Conservation (phyloP, 805 yeast species). For the Ogataea philodendri region DNA sequence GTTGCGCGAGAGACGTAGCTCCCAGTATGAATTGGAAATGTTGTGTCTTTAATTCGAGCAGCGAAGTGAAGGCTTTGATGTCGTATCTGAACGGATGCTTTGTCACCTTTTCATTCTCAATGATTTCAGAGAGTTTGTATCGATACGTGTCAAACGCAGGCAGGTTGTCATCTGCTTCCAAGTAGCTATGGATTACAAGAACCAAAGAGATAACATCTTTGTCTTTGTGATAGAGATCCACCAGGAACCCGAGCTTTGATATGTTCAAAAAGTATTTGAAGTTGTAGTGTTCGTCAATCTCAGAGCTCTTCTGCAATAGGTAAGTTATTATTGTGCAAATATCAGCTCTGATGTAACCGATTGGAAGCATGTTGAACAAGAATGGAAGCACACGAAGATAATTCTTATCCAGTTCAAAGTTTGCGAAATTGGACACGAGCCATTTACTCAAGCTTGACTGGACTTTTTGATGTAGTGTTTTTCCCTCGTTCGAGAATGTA, state of each 20-base stretch:
- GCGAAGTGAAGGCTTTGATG: slow-evolving; percentile 5
- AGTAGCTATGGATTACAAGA: slow-evolving; percentile 14
- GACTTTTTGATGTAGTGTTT: slow-evolving; percentile 15
- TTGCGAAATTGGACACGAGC: slow-evolving; percentile 22
- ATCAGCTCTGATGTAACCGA: slow-evolving; percentile 28
- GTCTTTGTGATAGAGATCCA: slow-evolving; percentile 24
- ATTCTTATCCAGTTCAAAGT: slow-evolving; percentile 22
- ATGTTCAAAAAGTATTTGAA: slow-evolving; percentile 22
- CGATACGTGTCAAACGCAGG: slow-evolving; percentile 23
- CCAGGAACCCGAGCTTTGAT: slow-evolving; percentile 21
- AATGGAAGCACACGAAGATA: slow-evolving; percentile 24
- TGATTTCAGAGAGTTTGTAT: slow-evolving; percentile 16
- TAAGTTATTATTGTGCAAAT: slow-evolving; percentile 24
- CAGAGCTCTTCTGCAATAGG: slow-evolving; percentile 16
- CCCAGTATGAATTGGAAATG: slow-evolving; percentile 11
- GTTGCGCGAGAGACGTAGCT: slow-evolving; percentile 1
- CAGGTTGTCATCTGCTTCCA: slow-evolving; percentile 11
- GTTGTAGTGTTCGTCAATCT: slow-evolving; percentile 23
- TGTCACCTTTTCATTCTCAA: slow-evolving; percentile 11
- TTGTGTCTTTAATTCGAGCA: slow-evolving; percentile 14
- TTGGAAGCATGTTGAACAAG: slow-evolving; percentile 27
- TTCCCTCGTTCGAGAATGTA: slow-evolving; percentile 24
- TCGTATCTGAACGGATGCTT: slow-evolving; percentile 19
- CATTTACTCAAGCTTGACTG: slow-evolving; percentile 24
- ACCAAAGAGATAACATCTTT: slow-evolving; percentile 17